Evolutionary conservation across 2,329 filamentous ascomycete species (phyloP), one percentile per base, ranked within the genome.

Genomic region (Pestalotiopsis sp.): DNA sequence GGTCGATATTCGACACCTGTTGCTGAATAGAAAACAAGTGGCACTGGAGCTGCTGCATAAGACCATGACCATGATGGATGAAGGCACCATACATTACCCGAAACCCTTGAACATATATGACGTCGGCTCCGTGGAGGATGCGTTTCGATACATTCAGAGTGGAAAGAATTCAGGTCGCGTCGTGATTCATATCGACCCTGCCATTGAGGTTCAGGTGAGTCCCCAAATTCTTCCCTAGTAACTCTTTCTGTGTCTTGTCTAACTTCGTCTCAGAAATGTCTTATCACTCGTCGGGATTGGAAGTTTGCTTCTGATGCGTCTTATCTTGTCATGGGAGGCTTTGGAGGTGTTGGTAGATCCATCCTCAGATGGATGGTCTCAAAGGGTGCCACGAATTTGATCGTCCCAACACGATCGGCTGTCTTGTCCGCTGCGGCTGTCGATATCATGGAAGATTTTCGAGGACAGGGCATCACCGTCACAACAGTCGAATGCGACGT

Each of bases 241-340:
- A 9, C 9, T 52, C 17, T n/a, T 38, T 2, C 4, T 13, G 11
- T 11, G 9, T 25, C 23, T 11, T n/a, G 25, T 36, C 25, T 38
- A 5, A 20, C 25, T 11, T 3, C n/a, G 14, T 52, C 45, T 20
- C 25, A 23, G n/a, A n/a, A 56, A 58, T 38, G 31, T 27, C 13
- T 66, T 39, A 9, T 41, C 72, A 68, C 79, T 77, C 3, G 78
- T 78, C 2, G 76, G 77, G 3, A 74, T 4, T 75, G 81, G 11
- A 74, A 85, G 11, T 78, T 77, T 58, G 64, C 72, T 1, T 78
- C 85, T 69, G 82, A 80, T 61, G 59, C 59, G 3, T 83, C 84
- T 0, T 87, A 87, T 71, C 75, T 87, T 61, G 78, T 87, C 52
- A 80, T 87, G 20, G 85, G 86, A 14, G 84, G 85, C n/a, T 84